These are phyloP conservation scores for Citrus australasica DNA, from an alignment of 345 rosid species.

Conservation along the genomic window DNA sequence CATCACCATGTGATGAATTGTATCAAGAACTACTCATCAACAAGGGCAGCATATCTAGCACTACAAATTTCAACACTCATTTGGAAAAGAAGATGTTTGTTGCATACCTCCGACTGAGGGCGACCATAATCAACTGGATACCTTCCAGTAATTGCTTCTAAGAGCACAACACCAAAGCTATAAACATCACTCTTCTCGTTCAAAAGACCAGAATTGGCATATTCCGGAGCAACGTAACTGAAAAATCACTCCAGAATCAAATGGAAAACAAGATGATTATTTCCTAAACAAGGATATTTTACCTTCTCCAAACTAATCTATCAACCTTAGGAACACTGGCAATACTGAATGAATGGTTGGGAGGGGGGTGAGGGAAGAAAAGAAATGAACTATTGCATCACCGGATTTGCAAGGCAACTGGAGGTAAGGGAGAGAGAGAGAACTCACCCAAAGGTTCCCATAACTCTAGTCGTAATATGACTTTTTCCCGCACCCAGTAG, in stretches of 20 bases:
- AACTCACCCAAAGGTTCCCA: constrained; percentile 98
- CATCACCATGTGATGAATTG: background rate
- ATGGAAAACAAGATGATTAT: background rate
- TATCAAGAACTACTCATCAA: background rate
- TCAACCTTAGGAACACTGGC: constrained; percentile 4
- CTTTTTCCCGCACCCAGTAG: constrained; percentile 88
- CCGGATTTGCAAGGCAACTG: constrained; percentile 1
- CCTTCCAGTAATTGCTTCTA: constrained; percentile 98
- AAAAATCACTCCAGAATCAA: constrained; percentile 13
- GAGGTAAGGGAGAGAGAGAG: constrained; percentile 11
- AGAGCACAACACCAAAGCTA: constrained; percentile 87
- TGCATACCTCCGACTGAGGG: constrained; percentile 77
- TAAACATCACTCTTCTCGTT: constrained; percentile 97
- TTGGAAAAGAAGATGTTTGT: constrained; percentile 7
- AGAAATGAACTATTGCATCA: background rate
- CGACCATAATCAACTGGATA: constrained; percentile 90
- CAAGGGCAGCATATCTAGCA: background rate
- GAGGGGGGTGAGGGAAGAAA: background rate
- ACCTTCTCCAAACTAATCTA: constrained; percentile 2
- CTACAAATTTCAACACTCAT: constrained; percentile 4
- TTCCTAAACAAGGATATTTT: background rate
- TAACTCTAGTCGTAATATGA: constrained; percentile 86
- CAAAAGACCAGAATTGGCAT: constrained; percentile 86
- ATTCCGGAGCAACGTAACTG: constrained; percentile 96
- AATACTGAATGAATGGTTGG: background rate